Percentiles rank a stretch among this genome's conserved stretches.
Conservation (phyloP, 768 basidiomycete species). For the Melanogaster broomeanus region DNA sequence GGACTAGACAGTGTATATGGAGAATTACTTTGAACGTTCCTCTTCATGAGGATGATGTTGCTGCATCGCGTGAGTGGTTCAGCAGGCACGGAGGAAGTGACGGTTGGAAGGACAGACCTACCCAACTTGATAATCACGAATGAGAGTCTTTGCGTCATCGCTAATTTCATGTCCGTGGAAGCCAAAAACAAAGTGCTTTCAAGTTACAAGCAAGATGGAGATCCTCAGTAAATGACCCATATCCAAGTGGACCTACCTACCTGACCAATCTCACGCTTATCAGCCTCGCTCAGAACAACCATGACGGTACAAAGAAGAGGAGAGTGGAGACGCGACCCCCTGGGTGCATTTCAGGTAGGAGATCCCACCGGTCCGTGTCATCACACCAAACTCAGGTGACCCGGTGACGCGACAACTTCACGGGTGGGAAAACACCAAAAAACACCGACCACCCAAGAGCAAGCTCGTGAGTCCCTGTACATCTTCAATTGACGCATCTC, state of each 20-base stretch:
- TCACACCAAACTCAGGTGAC: no score
- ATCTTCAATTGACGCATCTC: slow-evolving; percentile 7
- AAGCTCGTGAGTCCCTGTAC: no score
- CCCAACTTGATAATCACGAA: slow-evolving; percentile 64
- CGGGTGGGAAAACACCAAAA: no score
- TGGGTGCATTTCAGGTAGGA: slow-evolving; percentile 3
- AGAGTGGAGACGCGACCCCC: no score
- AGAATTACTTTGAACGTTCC: slow-evolving; percentile 56
- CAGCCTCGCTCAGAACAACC: slow-evolving; percentile 33
- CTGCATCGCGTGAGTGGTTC: slow-evolving; percentile 21
- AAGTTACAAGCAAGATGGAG: not conserved
- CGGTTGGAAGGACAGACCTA: slow-evolving; percentile 15
- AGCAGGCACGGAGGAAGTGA: not conserved
- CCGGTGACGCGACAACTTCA: no score
- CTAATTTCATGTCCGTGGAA: slow-evolving; percentile 60
- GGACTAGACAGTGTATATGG: not conserved
- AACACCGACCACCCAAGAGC: no score
- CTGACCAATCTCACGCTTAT: slow-evolving; percentile 49
- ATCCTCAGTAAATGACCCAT: not conserved
- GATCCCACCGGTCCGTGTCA: no score
- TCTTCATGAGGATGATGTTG: slow-evolving; percentile 67
- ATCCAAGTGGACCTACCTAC: slow-evolving; percentile 15
- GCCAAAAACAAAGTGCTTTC: slow-evolving; percentile 72
- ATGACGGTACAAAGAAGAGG: slow-evolving; percentile 10
- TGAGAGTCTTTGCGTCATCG: slow-evolving; percentile 54